Conservation (phyloP, 169 alveolate species). For the Plasmodium chabaudi region DNA sequence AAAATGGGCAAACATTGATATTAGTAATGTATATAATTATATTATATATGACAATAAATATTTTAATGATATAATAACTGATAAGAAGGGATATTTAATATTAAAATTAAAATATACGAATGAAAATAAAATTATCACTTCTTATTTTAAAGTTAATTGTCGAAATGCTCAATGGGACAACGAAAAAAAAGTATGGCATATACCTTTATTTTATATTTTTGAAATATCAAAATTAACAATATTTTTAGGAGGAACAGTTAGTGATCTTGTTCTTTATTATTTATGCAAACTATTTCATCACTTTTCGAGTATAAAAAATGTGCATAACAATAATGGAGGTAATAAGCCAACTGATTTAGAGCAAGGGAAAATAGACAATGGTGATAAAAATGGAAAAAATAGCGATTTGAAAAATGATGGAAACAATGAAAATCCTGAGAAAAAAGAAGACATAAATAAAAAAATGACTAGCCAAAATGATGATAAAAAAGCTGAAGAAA, state of each 20-base stretch:
- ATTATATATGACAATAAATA: slow-evolving; percentile 41
- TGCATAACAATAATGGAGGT: no score
- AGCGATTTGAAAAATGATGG: neutral
- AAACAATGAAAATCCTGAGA: neutral
- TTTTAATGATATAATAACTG: slow-evolving; percentile 30
- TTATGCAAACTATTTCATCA: slow-evolving; percentile 51
- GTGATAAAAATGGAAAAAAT: neutral
- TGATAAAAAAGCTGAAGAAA: neutral
- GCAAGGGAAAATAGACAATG: neutral
- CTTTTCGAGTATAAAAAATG: slow-evolving; percentile 38
- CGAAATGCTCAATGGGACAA: slow-evolving; percentile 61
- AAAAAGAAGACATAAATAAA: neutral
- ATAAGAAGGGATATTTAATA: slow-evolving; percentile 49
- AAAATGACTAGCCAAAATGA: neutral
- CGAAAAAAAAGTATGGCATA: slow-evolving; percentile 70
- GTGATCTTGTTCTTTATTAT: slow-evolving; percentile 52
- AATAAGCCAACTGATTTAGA: neutral
- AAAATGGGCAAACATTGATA: slow-evolving; percentile 29
- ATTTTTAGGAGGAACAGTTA: slow-evolving; percentile 53
- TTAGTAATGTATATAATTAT: slow-evolving; percentile 44
- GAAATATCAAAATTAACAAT: slow-evolving; percentile 49
- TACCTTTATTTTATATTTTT: slow-evolving; percentile 56
- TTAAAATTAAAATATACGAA: slow-evolving; percentile 58
- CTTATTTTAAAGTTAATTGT: slow-evolving; percentile 67
- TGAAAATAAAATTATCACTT: slow-evolving; percentile 62